A percentile compares a stretch with the other conserved stretches of the same genome.
phyloP scores from a whole-genome alignment of 306 rosid species.

The Styphnolobium japonicum region DNA sequence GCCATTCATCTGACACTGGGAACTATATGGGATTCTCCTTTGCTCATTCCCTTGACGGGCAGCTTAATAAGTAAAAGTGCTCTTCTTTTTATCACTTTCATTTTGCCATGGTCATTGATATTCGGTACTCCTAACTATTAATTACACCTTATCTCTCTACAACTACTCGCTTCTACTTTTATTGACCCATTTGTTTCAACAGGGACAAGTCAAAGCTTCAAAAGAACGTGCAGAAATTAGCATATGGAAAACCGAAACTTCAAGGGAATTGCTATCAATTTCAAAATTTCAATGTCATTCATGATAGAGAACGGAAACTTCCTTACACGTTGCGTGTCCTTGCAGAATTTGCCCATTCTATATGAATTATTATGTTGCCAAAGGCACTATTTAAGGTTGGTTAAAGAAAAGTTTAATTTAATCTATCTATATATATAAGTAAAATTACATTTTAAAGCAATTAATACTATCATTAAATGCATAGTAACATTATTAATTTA shows the following conservation, averaged over 20 bases:
- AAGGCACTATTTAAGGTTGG: too few species aligned
- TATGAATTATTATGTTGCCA: too few species aligned
- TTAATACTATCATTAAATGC: too few species aligned
- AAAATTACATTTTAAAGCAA: too few species aligned
- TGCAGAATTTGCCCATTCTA: too few species aligned
- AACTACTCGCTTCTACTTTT: not conserved
- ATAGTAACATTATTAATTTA: too few species aligned
- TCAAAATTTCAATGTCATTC: not conserved
- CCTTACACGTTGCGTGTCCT: too few species aligned
- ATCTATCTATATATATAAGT: too few species aligned
- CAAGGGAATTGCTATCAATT: not conserved
- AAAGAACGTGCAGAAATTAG: not conserved
- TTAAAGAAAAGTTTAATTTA: too few species aligned
- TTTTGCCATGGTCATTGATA: not conserved
- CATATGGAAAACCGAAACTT: not conserved
- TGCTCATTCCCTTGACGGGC: not conserved
- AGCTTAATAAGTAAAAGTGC: not conserved
- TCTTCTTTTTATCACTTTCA: not conserved
- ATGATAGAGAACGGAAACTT: not conserved
- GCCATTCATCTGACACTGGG: not conserved
- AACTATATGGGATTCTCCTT: not conserved
- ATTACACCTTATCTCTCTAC: not conserved
- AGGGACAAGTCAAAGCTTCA: not conserved
- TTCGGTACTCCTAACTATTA: not conserved
- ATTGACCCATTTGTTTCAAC: not conserved